These are phyloP conservation scores for Salix koriyanagi DNA, from an alignment of 345 rosid species.

Conservation along the genomic window DNA sequence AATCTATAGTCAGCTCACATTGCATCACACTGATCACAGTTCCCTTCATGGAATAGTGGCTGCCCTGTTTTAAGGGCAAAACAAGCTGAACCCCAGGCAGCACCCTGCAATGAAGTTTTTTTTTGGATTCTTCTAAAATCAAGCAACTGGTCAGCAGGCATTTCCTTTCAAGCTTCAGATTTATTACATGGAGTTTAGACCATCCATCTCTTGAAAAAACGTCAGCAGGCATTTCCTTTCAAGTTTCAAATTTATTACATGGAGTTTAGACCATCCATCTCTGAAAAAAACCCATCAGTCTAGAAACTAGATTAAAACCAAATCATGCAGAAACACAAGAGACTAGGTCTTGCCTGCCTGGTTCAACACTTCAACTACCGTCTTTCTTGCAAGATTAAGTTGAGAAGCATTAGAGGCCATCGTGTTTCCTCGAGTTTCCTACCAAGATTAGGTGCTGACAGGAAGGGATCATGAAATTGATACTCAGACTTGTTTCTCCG, in stretches of 20 bases:
- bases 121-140: background rate
- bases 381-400: background rate
- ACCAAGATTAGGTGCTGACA: background rate
- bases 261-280: background rate
- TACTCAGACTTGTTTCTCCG: background rate
- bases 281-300: background rate
- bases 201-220: too few species aligned
- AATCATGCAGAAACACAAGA: background rate
- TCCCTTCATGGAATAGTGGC: background rate
- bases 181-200: too few species aligned
- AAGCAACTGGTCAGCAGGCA: background rate
- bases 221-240: background rate
- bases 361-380: too few species aligned
- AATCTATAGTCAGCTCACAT: conserved; percentile 10
- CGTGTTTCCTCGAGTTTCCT: background rate
- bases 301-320: background rate
- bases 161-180: too few species aligned
- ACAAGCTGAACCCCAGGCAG: background rate
- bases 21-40: conserved; percentile 17
- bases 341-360: background rate
- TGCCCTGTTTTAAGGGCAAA: background rate
- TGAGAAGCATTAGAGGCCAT: background rate
- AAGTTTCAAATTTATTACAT: background rate
- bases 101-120: background rate
- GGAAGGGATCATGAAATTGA: background rate